Conservation (phyloP, 768 basidiomycete species). For the Kwoniella sp. region DNA sequence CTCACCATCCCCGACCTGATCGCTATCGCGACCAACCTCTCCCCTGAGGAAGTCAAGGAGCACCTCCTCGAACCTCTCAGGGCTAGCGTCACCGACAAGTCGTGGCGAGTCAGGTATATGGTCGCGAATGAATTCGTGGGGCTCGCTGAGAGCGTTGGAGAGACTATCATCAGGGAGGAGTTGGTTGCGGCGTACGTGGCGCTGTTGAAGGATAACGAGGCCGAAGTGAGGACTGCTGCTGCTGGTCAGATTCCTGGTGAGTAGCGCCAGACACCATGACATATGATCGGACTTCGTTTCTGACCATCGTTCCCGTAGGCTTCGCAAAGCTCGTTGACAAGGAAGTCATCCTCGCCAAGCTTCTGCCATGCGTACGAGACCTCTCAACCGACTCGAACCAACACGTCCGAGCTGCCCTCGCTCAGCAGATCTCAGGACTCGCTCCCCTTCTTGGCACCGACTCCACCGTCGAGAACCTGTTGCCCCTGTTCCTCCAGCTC, state of each 20-base stretch:
- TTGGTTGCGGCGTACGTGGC: conserved; percentile 89
- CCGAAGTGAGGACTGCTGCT: conserved; percentile 94
- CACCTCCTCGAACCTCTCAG: conserved; percentile 85
- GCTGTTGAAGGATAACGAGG: conserved; percentile 95
- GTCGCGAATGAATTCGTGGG: conserved; percentile 93
- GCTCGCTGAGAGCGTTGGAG: conserved; percentile 85
- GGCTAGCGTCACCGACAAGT: conserved; percentile 87
- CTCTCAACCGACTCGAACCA: conserved; percentile 91
- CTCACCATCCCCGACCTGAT: conserved; percentile 95
- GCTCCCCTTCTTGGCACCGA: conserved; percentile 92
- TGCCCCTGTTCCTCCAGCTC: conserved; percentile 92
- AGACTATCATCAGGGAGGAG: conserved; percentile 88
- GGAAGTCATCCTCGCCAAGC: conserved; percentile 86
- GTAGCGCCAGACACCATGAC: too few species aligned
- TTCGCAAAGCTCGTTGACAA: conserved; percentile 91
- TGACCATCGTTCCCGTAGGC: conserved; percentile 61
- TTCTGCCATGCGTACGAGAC: conserved; percentile 93
- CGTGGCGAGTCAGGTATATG: conserved; percentile 99
- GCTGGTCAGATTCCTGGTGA: conserved; percentile 94
- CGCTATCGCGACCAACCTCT: conserved; percentile 80
- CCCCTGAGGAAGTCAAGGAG: conserved; percentile 85
- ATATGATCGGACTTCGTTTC: too few species aligned
- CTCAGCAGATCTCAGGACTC: conserved; percentile 92
- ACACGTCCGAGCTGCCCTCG: conserved; percentile 94
- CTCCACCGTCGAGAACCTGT: conserved; percentile 91